Evolutionary conservation across 1,284 basidiomycete genomes (phyloP).

Genomic region (Singerocomus inundabilis): DNA sequence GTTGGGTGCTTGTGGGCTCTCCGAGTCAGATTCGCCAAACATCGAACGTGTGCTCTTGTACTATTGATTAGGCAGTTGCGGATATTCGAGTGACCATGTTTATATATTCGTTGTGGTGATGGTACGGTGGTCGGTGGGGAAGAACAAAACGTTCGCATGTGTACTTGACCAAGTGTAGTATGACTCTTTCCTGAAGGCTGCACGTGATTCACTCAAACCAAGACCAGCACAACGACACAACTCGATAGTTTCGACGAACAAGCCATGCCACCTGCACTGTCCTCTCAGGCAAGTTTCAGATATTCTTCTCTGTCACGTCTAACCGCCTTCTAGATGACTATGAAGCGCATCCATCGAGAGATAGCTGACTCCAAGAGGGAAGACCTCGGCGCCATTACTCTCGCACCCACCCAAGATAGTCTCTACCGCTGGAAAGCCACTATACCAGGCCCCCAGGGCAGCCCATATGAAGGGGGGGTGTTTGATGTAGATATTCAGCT

Average conservation of each 20-base stretch:
- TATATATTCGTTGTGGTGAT: slow-evolving; percentile 8
- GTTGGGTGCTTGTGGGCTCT: slow-evolving; percentile 72
- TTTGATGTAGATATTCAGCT: slow-evolving; percentile 77
- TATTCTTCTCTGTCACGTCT: slow-evolving; percentile 1
- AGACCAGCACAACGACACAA: background rate
- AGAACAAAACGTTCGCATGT: background rate
- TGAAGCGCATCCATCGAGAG: slow-evolving; percentile 88
- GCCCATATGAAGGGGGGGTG: slow-evolving; percentile 84
- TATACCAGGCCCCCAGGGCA: slow-evolving; percentile 83
- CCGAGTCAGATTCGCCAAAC: slow-evolving; percentile 78
- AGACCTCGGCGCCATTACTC: slow-evolving; percentile 73
- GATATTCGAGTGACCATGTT: slow-evolving; percentile 67
- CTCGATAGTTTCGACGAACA: background rate
- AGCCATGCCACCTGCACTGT: slow-evolving; percentile 27
- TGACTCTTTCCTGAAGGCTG: background rate
- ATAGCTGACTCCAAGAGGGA: slow-evolving; percentile 82
- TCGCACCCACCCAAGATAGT: slow-evolving; percentile 61
- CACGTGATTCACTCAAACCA: slow-evolving; percentile 22
- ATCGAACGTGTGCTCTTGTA: slow-evolving; percentile 37
- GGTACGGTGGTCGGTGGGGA: background rate
- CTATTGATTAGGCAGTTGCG: slow-evolving; percentile 3
- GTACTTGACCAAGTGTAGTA: background rate
- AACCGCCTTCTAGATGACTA: slow-evolving; percentile 57
- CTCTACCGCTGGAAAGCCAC: slow-evolving; percentile 67
- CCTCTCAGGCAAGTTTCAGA: slow-evolving; percentile 20